phyloP scores from a whole-genome alignment of 306 rosid genomes.

The Cercis canadensis region DNA sequence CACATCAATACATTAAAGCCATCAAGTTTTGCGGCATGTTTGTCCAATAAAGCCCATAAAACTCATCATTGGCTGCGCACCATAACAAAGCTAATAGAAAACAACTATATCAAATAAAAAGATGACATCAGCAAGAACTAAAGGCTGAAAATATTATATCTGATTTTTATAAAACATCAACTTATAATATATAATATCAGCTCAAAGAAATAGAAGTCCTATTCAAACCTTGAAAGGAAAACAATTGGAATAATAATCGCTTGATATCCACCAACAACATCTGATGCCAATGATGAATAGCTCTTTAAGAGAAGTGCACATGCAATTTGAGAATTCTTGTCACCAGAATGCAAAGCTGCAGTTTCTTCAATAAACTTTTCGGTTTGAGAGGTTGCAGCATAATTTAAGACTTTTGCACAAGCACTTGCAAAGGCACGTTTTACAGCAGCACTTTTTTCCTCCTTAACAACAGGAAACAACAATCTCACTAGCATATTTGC shows the following conservation, averaged over 20 bases:
- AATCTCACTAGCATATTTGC: conserved; percentile 74
- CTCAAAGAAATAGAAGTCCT: conserved; percentile 35
- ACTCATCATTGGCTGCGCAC: not conserved
- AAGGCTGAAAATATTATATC: not conserved
- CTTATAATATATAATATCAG: conserved; percentile 2
- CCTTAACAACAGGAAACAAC: conserved; percentile 87
- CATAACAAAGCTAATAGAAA: not conserved
- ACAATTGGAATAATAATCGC: conserved; percentile 72
- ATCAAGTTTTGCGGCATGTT: not conserved
- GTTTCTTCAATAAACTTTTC: conserved; percentile 84
- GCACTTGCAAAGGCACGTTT: conserved; percentile 95
- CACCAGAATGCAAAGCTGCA: conserved; percentile 79
- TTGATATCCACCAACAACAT: conserved; percentile 81
- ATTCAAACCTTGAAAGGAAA: conserved; percentile 81
- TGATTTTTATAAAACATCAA: conserved; percentile 16
- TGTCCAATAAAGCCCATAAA: not conserved
- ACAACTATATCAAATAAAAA: no score
- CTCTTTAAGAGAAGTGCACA: conserved; percentile 83
- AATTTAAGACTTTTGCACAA: conserved; percentile 73
- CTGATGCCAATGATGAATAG: conserved; percentile 81
- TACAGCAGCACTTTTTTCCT: conserved; percentile 77
- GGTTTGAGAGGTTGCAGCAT: conserved; percentile 66
- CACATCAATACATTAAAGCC: not conserved
- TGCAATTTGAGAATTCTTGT: conserved; percentile 81
- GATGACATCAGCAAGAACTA: no score